phyloP scores from a whole-genome alignment of 805 yeast genomes.

The Starmerella kuoi region DNA sequence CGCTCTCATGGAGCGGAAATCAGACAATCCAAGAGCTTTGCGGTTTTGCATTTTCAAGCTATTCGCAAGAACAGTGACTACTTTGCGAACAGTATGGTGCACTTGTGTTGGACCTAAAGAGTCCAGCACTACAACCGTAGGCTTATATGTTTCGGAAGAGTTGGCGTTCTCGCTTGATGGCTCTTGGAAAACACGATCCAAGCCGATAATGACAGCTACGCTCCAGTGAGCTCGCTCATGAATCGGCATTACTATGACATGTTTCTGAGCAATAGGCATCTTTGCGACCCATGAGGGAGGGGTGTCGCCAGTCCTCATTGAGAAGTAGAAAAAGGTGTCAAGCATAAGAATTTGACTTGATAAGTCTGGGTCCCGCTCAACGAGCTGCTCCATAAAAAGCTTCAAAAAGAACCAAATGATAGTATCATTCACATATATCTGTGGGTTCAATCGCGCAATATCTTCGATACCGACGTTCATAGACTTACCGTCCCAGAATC shows the following conservation, averaged over 20 bases:
- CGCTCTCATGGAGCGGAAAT: slow-evolving; percentile 40
- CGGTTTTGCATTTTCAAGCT: slow-evolving; percentile 4
- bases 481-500: slow-evolving; percentile 41
- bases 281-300: slow-evolving; percentile 55
- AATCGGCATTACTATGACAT: slow-evolving; percentile 64
- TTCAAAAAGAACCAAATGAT: slow-evolving; percentile 71
- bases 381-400: slow-evolving; percentile 26
- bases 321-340: slow-evolving; percentile 74
- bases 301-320: slow-evolving; percentile 41
- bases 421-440: slow-evolving; percentile 82
- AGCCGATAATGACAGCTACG: slow-evolving; percentile 46
- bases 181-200: slow-evolving; percentile 7
- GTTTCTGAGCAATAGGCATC: slow-evolving; percentile 46
- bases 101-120: slow-evolving; percentile 39
- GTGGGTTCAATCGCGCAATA: slow-evolving; percentile 63
- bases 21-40: slow-evolving; percentile 40
- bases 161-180: not conserved
- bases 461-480: slow-evolving; percentile 57
- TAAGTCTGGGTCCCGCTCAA: slow-evolving; percentile 23
- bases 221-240: slow-evolving; percentile 82
- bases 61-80: slow-evolving; percentile 8
- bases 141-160: slow-evolving; percentile 11
- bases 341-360: slow-evolving; percentile 43
- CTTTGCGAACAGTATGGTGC: slow-evolving; percentile 15
- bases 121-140: slow-evolving; percentile 53